phyloP scores from a whole-genome alignment of 1,284 basidiomycete species.

The Gomphus bonarii region DNA sequence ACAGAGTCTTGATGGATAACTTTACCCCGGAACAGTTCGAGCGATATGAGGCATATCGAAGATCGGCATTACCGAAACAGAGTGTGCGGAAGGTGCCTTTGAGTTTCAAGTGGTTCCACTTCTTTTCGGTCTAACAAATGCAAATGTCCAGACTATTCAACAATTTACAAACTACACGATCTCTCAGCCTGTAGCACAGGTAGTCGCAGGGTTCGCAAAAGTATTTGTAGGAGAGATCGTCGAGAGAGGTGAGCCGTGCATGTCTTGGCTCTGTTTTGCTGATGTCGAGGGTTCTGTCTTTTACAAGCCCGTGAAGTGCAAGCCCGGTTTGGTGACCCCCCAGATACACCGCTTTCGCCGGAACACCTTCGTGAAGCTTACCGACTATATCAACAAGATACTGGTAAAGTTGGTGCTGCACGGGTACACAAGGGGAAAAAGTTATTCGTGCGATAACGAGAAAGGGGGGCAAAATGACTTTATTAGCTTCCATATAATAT shows the following conservation, averaged over 20 bases:
- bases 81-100: conserved; percentile 63
- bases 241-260: conserved; percentile 55
- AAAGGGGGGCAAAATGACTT: neutral
- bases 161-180: conserved; percentile 76
- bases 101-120: conserved; percentile 12
- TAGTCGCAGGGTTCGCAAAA: conserved; percentile 82
- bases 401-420: conserved; percentile 68
- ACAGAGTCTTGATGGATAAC: conserved; percentile 77
- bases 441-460: conserved; percentile 45
- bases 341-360: conserved; percentile 52
- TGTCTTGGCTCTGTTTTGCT: neutral
- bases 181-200: conserved; percentile 77
- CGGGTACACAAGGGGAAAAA: conserved; percentile 53
- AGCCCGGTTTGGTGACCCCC: conserved; percentile 24
- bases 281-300: neutral
- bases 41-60: conserved; percentile 78
- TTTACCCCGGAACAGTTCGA: conserved; percentile 80
- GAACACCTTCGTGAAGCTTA: conserved; percentile 86
- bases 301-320: conserved; percentile 65
- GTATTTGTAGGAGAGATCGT: conserved; percentile 91
- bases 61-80: conserved; percentile 76
- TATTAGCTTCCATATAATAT: neutral
- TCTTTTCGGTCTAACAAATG: neutral
- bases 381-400: conserved; percentile 69
- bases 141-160: conserved; percentile 59